A percentile compares a stretch with the other conserved stretches of the same genome.
Evolutionary conservation across 345 rosid species (phyloP).

Genomic region (Mallotus nudiflorus): DNA sequence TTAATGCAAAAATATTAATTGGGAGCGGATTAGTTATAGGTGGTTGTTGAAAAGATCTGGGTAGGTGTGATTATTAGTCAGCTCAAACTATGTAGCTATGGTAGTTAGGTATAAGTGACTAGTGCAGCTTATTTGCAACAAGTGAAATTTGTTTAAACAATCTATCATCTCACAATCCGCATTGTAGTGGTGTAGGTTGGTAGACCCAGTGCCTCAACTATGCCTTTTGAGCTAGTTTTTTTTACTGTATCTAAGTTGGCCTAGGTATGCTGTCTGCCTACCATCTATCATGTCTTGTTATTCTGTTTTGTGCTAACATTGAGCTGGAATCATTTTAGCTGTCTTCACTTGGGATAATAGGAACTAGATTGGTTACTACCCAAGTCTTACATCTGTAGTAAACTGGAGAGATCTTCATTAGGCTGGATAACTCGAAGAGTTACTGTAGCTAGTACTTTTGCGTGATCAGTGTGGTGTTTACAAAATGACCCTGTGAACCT

Average conservation of each 20-base stretch:
- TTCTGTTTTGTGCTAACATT: too few relatives aligned
- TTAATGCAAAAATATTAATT: neutral
- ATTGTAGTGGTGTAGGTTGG: neutral
- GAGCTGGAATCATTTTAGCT: too few relatives aligned
- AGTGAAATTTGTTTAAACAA: neutral
- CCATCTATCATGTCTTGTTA: neutral
- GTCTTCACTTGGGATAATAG: too few relatives aligned
- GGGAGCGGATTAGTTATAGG: neutral
- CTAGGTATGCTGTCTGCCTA: too few relatives aligned
- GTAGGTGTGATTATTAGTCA: neutral
- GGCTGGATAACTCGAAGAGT: neutral
- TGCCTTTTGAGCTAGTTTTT: too few relatives aligned
- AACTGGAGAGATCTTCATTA: neutral
- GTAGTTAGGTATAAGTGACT: neutral
- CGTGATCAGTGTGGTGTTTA: neutral
- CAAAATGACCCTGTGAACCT: neutral
- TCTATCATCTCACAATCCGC: neutral
- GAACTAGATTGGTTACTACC: neutral
- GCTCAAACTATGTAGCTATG: too few relatives aligned
- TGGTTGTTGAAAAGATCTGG: neutral
- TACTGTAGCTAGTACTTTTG: neutral
- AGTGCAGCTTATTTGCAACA: neutral
- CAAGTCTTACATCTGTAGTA: neutral
- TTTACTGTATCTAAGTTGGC: too few relatives aligned
- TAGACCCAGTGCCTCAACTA: too few relatives aligned